A percentile compares a stretch with the other conserved stretches of the same genome.
These are phyloP conservation scores for Avena eriantha DNA, from an alignment of 176 grass and related monocot species.

Conservation along the genomic window DNA sequence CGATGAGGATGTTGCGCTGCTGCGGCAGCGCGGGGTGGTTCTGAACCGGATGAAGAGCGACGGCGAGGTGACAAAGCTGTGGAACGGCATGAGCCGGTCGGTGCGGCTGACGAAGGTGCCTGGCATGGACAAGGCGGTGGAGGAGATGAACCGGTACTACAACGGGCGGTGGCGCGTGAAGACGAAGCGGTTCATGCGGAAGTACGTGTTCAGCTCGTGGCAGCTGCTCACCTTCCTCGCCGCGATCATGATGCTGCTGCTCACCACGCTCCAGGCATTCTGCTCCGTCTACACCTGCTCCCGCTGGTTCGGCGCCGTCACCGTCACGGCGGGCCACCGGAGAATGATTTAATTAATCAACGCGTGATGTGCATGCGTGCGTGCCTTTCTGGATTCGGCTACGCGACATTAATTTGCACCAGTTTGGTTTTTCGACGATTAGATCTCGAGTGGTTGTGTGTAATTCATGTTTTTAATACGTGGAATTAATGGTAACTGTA, in stretches of 20 bases:
- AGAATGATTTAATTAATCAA: neutral
- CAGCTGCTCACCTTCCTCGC: constrained; percentile 85
- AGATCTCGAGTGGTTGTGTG: neutral
- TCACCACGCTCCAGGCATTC: constrained; percentile 81
- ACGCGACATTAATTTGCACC: constrained; percentile 28
- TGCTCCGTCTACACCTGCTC: constrained; percentile 89
- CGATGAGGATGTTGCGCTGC: constrained; percentile 65
- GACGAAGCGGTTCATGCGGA: constrained; percentile 73
- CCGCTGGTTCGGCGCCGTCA: constrained; percentile 63
- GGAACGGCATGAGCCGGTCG: constrained; percentile 81
- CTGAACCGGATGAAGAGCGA: constrained; percentile 90
- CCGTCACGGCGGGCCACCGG: neutral
- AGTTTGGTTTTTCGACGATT: neutral
- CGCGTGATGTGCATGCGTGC: neutral
- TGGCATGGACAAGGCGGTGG: constrained; percentile 55
- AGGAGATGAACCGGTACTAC: constrained; percentile 77
- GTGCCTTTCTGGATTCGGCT: neutral
- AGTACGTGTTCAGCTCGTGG: constrained; percentile 83
- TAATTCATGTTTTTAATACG: neutral
- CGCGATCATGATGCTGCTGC: constrained; percentile 68
- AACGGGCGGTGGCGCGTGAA: constrained; percentile 73
- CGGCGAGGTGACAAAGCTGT: constrained; percentile 55
- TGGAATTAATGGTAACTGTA: too few relatives aligned
- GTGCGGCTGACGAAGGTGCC: constrained; percentile 67
- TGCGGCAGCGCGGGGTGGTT: constrained; percentile 61